Base-by-base conservation (phyloP, 2,329 filamentous ascomycete genomes). In the Aureobasidium namibiae region DNA sequence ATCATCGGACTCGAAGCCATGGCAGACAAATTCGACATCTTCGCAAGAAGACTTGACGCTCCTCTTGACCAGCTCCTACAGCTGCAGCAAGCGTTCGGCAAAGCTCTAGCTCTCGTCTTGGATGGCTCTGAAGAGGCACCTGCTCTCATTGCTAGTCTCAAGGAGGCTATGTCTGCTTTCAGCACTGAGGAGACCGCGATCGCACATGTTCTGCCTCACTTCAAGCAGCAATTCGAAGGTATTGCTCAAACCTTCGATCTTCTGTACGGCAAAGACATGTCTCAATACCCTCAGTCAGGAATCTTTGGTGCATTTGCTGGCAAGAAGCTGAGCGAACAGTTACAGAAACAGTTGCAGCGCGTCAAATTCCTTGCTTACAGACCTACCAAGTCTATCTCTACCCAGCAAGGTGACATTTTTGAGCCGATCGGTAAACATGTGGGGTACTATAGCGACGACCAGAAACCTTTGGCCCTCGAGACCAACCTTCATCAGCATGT, bases 221-320 rank as follows among this genome's bases (percentile, higher is more conserved):
- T 79, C 63, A 65, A 69, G 24, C 60, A 66, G 6, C 69, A 76
- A 34, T 78, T 79, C 61, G 76, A 78, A 65, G 69, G 71, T 14
- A 63, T 79, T 23, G 76, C 74, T 62, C 76, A 78, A 63, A 76
- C 76, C 57, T 70, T 73, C 42, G 75, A 78, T 26, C 50, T 61
- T 38, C 29, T 60, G 18, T 57, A 42, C 23, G 54, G 54, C 29
- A 57, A 39, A 21, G 38, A 45, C 16, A 45, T 45, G 34, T 50
- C 38, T 1, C 26, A 52, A 6, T 33, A 42, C n/a, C 36, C 56
- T 24, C 45, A 34, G 16, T n/a, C 24, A 23, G 44, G 39, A 4
- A n/a, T 50, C 14, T 57, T 57, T 34, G 26, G 45, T 18, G 36
- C 31, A 4, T 16, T 59, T 1, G 23, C 36, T 5, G 48, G 41